Evolutionary conservation across 2,329 filamentous ascomycete species (phyloP), one percentile per base, ranked within the genome.

Genomic region (Sordariomycetes sp.): DNA sequence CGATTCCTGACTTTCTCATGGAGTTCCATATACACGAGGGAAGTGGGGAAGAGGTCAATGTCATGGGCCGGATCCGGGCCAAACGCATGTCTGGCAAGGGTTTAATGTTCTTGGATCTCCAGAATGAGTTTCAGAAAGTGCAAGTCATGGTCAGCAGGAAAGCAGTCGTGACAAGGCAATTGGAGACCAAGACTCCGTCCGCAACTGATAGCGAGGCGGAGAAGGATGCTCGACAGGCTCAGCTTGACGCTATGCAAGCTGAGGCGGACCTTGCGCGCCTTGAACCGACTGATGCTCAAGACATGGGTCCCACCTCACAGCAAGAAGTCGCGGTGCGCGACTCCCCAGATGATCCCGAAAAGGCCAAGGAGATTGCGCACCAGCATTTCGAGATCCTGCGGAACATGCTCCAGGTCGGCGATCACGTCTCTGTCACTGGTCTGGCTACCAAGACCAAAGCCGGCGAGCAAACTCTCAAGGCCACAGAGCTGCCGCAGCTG

Each of bases 91-190:
- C 77, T 35, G 80, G 88, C 44, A 79, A 75, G 46, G 86, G 83
- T 58, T 76, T 98, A 46, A 67, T 86, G 42, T 98, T 98, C 57
- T 57, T 95, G 44, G 83, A 92, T 58, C 63, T 96, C 32, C 67
- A 78, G 45, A 78, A 86, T 54, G 77, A 86, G 51, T 81, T 79
- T 37, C 62, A 76, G 45, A 74, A 70, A 42, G 58, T 93, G 21
- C 92, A 98, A 59, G 70, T 80, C 40, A 77, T 94, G 63, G 71
- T 83, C 55, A 83, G 84, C 57, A 68, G 79, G 46, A 66, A 68
- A 67, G 48, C 40, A 41, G 37, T 40, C 44, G 34, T 46, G 45
- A 39, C 45, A 57, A 31, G n/a, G 31, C n/a, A n/a, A n/a, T n/a
- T n/a, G n/a, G n/a, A n/a, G n/a, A n/a, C n/a, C n/a, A n/a, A n/a